phyloP scores from a whole-genome alignment of 257 asterid genomes.

The Ehretia macrophylla region DNA sequence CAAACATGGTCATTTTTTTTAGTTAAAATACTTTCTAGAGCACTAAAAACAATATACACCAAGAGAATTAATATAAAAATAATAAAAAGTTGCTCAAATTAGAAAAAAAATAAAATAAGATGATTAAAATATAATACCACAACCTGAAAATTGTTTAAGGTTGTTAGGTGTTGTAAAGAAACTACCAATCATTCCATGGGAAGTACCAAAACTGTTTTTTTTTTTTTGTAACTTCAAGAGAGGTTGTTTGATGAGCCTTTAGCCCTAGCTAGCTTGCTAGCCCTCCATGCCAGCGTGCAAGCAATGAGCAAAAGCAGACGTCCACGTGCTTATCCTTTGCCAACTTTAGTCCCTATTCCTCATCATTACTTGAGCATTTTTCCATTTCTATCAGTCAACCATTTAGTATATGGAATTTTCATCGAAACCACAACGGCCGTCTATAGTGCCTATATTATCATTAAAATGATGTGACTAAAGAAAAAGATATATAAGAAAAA shows the following conservation, averaged over 20 bases:
- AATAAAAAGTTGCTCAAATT: neutral
- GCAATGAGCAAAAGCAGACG: slow-evolving; percentile 61
- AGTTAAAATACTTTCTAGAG: neutral
- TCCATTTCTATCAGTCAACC: slow-evolving; percentile 12
- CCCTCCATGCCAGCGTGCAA: slow-evolving; percentile 56
- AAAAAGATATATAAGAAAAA: too few relatives aligned
- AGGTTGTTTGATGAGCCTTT: neutral
- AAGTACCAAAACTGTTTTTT: slow-evolving; percentile 9
- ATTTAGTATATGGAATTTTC: too few relatives aligned
- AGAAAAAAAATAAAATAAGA: slow-evolving; percentile 17
- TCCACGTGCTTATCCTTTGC: slow-evolving; percentile 69
- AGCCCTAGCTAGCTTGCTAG: slow-evolving; percentile 12
- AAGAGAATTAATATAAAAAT: neutral
- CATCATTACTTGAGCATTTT: slow-evolving; percentile 51
- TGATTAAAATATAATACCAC: slow-evolving; percentile 20
- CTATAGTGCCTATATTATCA: too few relatives aligned
- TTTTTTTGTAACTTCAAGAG: neutral
- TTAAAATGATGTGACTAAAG: too few relatives aligned
- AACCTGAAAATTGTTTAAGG: slow-evolving; percentile 43
- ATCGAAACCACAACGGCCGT: too few relatives aligned
- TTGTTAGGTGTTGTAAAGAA: slow-evolving; percentile 32
- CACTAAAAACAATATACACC: neutral
- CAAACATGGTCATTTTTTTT: neutral
- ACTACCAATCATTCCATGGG: slow-evolving; percentile 44
- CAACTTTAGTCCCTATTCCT: slow-evolving; percentile 47